Base-by-base conservation (phyloP, 441 rosid species). In the Codiaeum variegatum region DNA sequence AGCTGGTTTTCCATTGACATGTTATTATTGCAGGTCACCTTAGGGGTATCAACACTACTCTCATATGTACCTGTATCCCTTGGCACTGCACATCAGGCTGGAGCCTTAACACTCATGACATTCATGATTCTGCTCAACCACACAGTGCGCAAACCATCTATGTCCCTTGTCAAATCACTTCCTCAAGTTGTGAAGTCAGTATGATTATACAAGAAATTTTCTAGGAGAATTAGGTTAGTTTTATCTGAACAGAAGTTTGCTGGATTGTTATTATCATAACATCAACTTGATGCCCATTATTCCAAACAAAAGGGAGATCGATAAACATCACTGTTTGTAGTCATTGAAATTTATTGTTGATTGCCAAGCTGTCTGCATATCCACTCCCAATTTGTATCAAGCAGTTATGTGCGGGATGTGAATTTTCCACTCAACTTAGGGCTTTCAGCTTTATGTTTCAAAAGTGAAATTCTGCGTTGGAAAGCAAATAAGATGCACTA, bases 31-130 rank as follows among this genome's bases (percentile, higher is more conserved):
- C 80, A 90, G 98, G 98, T 94, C 21, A 87, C 95, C 0, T 79
- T 94, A 64, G 97, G 97, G 61, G 75, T 92, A 72, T 88, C 98
- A 64, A 91, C 99, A n/a, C 98, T 91, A 73, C 78, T 92, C 59
- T 85, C 89, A 9, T 94, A 94, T 70, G 99, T 94, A 2, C 98
- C 94, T 0, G 92, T 88, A 38, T 92, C 94, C 5, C 87, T 92
- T 36, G 99, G 97, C 64, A 78, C 88, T 28, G 97, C 97, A 36
- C 96, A 91, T 75, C 96, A 91, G 79, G 98, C 94, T 11, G 98
- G 96, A 58, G 98, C 97, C 24, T 75, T 92, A 65, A 94, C 97
- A 51, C 96, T 92, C 67, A 58, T 92, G 76, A 87, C 97, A 21
- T 73, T 90, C 32, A 81, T 90, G 91, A 73, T 92, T 44, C 80